These are phyloP conservation scores for Chamaecrista fasciculata DNA, from an alignment of 306 rosid species.

Conservation along the genomic window DNA sequence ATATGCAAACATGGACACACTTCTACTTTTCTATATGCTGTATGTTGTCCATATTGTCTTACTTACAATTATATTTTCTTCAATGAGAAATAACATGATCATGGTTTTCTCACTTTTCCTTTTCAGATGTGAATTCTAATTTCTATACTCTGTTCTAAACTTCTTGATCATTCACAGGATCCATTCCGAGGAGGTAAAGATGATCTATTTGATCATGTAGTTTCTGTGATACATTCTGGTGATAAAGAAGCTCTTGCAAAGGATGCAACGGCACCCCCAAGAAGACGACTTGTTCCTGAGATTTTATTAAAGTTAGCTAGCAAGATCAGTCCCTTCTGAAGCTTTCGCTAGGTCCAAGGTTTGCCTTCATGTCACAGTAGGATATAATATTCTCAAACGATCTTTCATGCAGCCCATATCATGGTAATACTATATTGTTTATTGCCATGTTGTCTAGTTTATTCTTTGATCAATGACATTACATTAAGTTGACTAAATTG, in stretches of 20 bases:
- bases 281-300: conserved; percentile 84
- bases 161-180: conserved; percentile 55
- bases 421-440: no score
- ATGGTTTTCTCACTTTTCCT: neutral
- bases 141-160: neutral
- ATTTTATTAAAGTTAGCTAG: conserved; percentile 64
- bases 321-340: conserved; percentile 76
- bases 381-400: no score
- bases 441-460: no score
- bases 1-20: neutral
- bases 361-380: conserved; percentile 1
- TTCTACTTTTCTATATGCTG: neutral
- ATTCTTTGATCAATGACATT: no score
- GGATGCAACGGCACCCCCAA: conserved; percentile 63
- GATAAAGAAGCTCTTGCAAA: conserved; percentile 72
- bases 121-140: conserved; percentile 10
- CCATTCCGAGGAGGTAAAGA: conserved; percentile 93
- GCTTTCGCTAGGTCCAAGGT: neutral
- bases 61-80: neutral
- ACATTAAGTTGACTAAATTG: no score
- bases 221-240: conserved; percentile 62
- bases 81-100: neutral
- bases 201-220: conserved; percentile 63
- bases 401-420: no score
- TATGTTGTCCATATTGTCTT: neutral